Base-by-base conservation (phyloP, 2,329 filamentous ascomycete species). In the Mycosphaerelloides madeirae region DNA sequence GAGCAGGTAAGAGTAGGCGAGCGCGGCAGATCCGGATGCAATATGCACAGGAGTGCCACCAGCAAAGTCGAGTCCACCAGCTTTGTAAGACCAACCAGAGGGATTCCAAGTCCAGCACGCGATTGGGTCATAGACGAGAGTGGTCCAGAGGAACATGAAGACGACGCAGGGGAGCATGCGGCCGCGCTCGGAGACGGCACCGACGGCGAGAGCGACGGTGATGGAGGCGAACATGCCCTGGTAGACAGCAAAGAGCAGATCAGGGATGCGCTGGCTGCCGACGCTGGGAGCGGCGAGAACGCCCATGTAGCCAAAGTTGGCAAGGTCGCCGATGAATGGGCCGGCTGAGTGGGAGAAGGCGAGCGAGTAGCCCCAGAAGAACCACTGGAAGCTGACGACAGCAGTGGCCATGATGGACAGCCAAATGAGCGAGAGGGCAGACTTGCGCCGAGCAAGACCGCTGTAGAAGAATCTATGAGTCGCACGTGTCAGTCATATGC, bases 71-170 rank as follows among this genome's bases (percentile, higher is more conserved):
- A 94, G 77, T 20, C 85, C 87, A 36, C 88, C 88, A 69, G 94
- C 78, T 54, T 79, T 75, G 67, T 78, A 85, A 11, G 83, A 81
- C 89, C 89, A 95, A 16, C 89, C 89, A 25, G 73, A 72, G 1
- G 85, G 68, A 64, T 95, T 95, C 89, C 89, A 95, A 7, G 87
- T 94, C 89, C 89, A 95, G 76, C 88, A 95, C 35, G 89, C 89
- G 62, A 95, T 89, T 2, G 88, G 85, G 59, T 95, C 88, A 68
- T 95, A 95, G 63, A 95, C 85, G 47, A 95, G 63, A 4, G 89
- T 95, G 1, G 84, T 78, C 89, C 89, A 95, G 65, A 95, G 72
- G 62, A 95, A 91, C 83, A 94, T 93, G 75, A 95, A 95, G 60
- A 95, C 75, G 55, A 95, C 80, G 64, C 85, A 89, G 11, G 89